phyloP scores from a whole-genome alignment of 495 filamentous ascomycete genomes.

The Aeminium ludgeri region DNA sequence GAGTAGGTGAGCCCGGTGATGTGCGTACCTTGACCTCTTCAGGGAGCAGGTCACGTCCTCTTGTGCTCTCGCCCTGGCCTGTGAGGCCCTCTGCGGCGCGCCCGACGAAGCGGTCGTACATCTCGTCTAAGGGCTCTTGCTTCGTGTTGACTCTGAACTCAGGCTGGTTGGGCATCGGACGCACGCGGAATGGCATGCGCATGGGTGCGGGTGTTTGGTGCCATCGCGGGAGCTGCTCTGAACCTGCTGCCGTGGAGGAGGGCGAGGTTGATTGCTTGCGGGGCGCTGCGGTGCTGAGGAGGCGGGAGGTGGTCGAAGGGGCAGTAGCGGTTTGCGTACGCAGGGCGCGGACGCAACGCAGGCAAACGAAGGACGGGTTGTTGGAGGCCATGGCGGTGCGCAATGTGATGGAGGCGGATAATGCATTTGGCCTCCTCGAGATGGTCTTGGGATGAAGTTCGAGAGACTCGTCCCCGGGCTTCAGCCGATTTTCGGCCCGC shows the following conservation, averaged over 20 bases:
- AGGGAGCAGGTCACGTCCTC: constrained; percentile 36
- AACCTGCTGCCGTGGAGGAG: not conserved
- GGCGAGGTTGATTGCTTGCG: not conserved
- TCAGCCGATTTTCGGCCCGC: too few relatives aligned
- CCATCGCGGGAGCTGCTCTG: constrained; percentile 53
- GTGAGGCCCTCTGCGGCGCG: constrained; percentile 51
- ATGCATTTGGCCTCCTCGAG: too few relatives aligned
- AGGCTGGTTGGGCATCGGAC: constrained; percentile 25
- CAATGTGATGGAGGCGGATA: too few relatives aligned
- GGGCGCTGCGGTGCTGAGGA: constrained; percentile 10
- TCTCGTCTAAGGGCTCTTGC: constrained; percentile 49
- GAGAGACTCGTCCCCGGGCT: too few relatives aligned
- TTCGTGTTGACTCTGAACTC: constrained; percentile 57
- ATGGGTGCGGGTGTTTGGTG: constrained; percentile 60
- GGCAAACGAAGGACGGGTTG: constrained; percentile 3
- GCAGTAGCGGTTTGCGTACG: not conserved
- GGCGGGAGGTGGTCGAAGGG: constrained; percentile 1
- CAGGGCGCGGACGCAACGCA: constrained; percentile 4
- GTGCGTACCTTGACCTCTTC: constrained; percentile 45
- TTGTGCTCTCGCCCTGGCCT: constrained; percentile 7
- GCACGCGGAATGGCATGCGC: constrained; percentile 22
- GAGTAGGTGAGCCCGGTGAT: not conserved
- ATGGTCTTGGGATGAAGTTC: too few relatives aligned
- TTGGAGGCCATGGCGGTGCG: not conserved
- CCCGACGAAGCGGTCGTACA: constrained; percentile 39